A percentile compares a stretch with the other conserved stretches of the same genome.
These are phyloP conservation scores for Allium cepa DNA, from an alignment of 106 monocot species.

Conservation along the genomic window DNA sequence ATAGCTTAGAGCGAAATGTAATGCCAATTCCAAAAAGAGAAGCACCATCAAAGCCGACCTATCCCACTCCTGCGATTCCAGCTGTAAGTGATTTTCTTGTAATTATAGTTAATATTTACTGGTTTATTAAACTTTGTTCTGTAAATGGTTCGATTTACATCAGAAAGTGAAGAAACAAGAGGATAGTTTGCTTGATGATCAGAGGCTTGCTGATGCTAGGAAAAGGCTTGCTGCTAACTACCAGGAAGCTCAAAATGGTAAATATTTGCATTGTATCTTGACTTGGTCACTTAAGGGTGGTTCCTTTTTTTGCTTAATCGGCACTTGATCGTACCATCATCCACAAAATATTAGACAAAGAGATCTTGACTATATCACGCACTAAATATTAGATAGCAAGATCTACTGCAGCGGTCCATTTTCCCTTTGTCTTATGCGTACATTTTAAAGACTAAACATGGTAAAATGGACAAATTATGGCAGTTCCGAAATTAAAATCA, in stretches of 20 bases:
- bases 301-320: no score
- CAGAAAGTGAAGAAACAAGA: conserved; percentile 29
- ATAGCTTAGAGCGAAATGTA: conserved; percentile 17
- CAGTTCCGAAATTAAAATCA: no score
- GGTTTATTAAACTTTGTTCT: conserved; percentile 8
- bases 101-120: background rate
- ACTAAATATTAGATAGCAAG: no score
- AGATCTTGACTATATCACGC: no score
- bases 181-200: conserved; percentile 32
- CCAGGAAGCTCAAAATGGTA: conserved; percentile 55
- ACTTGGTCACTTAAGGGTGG: no score
- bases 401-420: no score
- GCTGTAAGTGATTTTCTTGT: conserved; percentile 18
- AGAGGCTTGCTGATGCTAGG: conserved; percentile 44
- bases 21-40: conserved; percentile 20
- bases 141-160: background rate
- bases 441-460: no score
- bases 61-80: conserved; percentile 15
- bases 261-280: no score
- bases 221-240: conserved; percentile 56
- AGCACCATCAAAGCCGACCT: conserved; percentile 24
- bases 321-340: no score
- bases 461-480: no score
- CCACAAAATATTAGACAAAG: no score
- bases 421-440: no score